These are phyloP conservation scores for Microcyclosporella mali DNA, from an alignment of 2,329 filamentous ascomycete genomes.

Conservation along the genomic window DNA sequence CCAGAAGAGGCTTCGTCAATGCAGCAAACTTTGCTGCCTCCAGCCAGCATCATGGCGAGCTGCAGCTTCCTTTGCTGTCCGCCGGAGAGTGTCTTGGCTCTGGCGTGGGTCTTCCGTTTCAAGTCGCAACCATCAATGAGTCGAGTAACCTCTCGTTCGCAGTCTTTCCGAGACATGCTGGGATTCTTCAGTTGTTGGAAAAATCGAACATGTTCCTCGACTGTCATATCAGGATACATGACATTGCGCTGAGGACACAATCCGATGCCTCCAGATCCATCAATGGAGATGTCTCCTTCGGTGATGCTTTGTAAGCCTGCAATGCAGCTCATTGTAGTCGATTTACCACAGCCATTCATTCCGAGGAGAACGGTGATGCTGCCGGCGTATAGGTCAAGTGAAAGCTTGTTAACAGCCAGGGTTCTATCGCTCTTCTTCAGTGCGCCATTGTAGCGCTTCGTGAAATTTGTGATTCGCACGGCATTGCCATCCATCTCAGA, in stretches of 20 bases:
- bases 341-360: slow-evolving; percentile 86
- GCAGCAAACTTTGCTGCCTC: slow-evolving; percentile 73
- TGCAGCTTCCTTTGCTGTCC: slow-evolving; percentile 87
- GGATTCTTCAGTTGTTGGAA: slow-evolving; percentile 70
- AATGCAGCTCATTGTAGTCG: slow-evolving; percentile 81
- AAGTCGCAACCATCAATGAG: slow-evolving; percentile 68
- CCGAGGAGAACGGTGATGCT: slow-evolving; percentile 48
- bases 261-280: slow-evolving; percentile 72
- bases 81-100: slow-evolving; percentile 71
- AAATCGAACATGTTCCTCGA: slow-evolving; percentile 74
- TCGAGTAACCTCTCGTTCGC: slow-evolving; percentile 51
- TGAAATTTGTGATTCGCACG: slow-evolving; percentile 15
- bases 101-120: slow-evolving; percentile 61
- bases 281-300: slow-evolving; percentile 68
- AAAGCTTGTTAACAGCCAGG: slow-evolving; percentile 16
- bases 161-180: slow-evolving; percentile 41
- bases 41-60: slow-evolving; percentile 86
- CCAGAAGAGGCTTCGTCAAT: slow-evolving; percentile 85
- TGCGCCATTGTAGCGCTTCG: slow-evolving; percentile 15
- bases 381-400: slow-evolving; percentile 14
- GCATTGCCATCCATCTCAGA: slow-evolving; percentile 17
- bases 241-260: slow-evolving; percentile 93
- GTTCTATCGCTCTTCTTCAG: slow-evolving; percentile 15
- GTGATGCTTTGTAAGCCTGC: slow-evolving; percentile 74
- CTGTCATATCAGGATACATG: slow-evolving; percentile 81